A percentile compares a stretch with the other conserved stretches of the same genome.
Conservation (phyloP, 2,329 filamentous ascomycete species). For the Aspergillus novofumigatus region DNA sequence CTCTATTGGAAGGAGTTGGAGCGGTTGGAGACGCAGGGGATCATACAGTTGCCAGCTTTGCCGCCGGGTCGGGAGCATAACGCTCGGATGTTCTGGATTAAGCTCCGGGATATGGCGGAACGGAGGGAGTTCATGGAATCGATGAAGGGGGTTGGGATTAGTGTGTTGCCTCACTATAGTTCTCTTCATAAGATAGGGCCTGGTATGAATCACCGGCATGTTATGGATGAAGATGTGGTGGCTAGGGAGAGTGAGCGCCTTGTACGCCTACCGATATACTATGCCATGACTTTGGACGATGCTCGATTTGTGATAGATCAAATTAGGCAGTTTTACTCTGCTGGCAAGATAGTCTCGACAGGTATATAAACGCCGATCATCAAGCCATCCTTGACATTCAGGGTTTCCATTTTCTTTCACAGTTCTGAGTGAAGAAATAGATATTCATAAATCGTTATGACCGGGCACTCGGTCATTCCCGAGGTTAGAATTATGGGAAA, state of each 20-base stretch:
- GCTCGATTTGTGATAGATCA: neutral
- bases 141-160: neutral
- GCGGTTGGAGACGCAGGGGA: neutral
- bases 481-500: too few relatives aligned
- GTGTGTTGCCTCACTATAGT: neutral
- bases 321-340: neutral
- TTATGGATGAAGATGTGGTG: neutral
- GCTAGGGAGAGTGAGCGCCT: neutral
- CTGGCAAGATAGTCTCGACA: neutral
- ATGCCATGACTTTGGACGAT: neutral
- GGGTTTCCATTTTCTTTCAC: neutral
- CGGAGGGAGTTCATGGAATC: neutral
- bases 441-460: too few relatives aligned
- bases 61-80: neutral
- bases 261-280: neutral
- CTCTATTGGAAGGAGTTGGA: conserved; percentile 2
- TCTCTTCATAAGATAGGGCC: neutral
- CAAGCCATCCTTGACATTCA: neutral
- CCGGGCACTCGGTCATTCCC: too few relatives aligned
- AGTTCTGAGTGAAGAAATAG: too few relatives aligned
- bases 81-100: neutral
- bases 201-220: neutral
- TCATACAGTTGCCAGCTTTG: neutral
- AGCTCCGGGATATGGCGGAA: neutral
- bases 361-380: neutral